These are phyloP conservation scores for Viridothelium virens DNA, from an alignment of 495 filamentous ascomycete species.

Conservation along the genomic window DNA sequence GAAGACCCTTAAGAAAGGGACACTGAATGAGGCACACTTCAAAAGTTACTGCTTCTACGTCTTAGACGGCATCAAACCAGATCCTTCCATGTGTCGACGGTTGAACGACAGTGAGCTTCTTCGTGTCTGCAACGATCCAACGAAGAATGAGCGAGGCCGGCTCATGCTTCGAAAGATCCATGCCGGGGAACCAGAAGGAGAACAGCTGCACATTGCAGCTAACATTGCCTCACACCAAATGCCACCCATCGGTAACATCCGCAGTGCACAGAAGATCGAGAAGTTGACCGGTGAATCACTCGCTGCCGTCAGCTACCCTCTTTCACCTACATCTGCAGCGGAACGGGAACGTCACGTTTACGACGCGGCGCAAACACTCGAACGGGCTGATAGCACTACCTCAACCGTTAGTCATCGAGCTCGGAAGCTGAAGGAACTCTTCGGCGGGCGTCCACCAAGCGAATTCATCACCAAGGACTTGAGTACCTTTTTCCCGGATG, in stretches of 20 bases:
- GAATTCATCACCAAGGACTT: conserved; percentile 96
- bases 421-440: conserved; percentile 64
- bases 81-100: conserved; percentile 65
- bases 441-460: conserved; percentile 85
- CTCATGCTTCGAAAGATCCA: conserved; percentile 86
- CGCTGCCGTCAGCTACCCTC: conserved; percentile 71
- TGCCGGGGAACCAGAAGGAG: conserved; percentile 70
- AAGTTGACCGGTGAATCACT: conserved; percentile 78
- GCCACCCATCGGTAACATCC: conserved; percentile 55
- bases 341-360: conserved; percentile 59
- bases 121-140: conserved; percentile 68
- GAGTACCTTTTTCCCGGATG: conserved; percentile 93
- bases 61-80: conserved; percentile 73
- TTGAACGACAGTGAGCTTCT: conserved; percentile 79
- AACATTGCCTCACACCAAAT: conserved; percentile 74
- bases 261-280: conserved; percentile 67
- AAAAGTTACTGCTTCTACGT: conserved; percentile 43
- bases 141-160: conserved; percentile 71
- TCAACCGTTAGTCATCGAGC: conserved; percentile 41
- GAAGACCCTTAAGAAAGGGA: conserved; percentile 74
- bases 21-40: conserved; percentile 39
- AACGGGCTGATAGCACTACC: conserved; percentile 46
- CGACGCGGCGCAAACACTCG: conserved; percentile 51
- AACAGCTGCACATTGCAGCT: conserved; percentile 74
- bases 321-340: conserved; percentile 57